Evolutionary conservation across 805 yeast genomes (phyloP).

Genomic region (Saturnispora quitensis): DNA sequence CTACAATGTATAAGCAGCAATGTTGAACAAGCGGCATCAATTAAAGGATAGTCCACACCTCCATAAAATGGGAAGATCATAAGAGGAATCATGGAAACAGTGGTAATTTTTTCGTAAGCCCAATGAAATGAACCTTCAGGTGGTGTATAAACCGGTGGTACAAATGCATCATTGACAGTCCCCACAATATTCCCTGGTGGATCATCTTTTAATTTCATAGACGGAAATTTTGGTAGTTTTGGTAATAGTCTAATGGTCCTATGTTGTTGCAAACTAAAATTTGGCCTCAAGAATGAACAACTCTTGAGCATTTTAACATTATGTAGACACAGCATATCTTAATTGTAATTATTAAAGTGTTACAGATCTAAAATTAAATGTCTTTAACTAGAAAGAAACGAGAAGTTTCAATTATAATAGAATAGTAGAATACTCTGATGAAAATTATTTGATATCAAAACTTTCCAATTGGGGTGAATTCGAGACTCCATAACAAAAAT

Average conservation of each 20-base stretch:
- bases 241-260: conserved; percentile 18
- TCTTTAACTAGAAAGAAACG: neutral
- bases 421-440: neutral
- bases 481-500: neutral
- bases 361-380: neutral
- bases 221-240: conserved; percentile 16
- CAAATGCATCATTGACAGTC: conserved; percentile 84
- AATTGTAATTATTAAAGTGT: neutral
- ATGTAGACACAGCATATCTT: neutral
- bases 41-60: conserved; percentile 60
- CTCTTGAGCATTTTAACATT: neutral
- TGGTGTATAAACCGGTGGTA: conserved; percentile 51
- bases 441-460: neutral
- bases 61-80: conserved; percentile 65
- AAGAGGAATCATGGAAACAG: conserved; percentile 69
- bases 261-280: conserved; percentile 1
- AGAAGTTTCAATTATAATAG: neutral
- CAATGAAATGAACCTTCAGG: conserved; percentile 86
- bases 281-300: neutral
- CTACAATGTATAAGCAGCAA: conserved; percentile 68
- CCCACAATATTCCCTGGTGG: conserved; percentile 90
- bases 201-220: conserved; percentile 54
- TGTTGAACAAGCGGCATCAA: conserved; percentile 64
- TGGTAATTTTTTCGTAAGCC: conserved; percentile 73
- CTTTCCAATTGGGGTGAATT: neutral